Base-by-base conservation (phyloP, 2,329 filamentous ascomycete genomes). In the Nemania sp. region DNA sequence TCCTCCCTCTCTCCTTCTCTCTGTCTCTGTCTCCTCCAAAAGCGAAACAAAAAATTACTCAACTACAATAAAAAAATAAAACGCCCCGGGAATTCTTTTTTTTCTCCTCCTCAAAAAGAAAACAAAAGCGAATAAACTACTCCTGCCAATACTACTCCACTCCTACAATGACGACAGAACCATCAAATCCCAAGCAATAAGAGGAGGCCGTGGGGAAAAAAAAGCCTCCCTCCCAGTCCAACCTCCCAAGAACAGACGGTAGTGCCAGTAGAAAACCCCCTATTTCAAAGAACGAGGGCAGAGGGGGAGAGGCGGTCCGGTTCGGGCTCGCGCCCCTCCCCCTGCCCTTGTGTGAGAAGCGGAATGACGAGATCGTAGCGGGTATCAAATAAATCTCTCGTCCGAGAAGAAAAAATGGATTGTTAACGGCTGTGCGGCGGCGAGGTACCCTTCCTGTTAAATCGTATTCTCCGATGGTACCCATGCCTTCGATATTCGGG, bases 341-440 rank as follows among this genome's bases (percentile, higher is more conserved):
- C 37, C 17, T 42, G 47, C 48, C 48, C 51, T 29, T 29, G 25
- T 29, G 13, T 29, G 50, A 62, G 59, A 61, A 64, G 39, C 40
- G 51, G 45, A 58, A 37, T 17, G 45, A 51, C 53, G 49, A 62
- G 59, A 57, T 34, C 34, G 52, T 39, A 51, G 29, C 18, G 62
- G 62, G 62, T 64, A 64, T 64, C 62, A 62, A 57, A 57, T 51
- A 56, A 62, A 43, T 59, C 25, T 59, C 55, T 59, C 55, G 59
- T 47, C 62, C 13, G 13, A 21, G 32, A 54, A 48, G 4, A n/a
- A 50, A n/a, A 50, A 54, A 20, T n/a, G 25, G 29, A 53, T 25
- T 20, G 32, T 51, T 35, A 58, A 37, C 12, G 37, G 21, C n/a
- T 45, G 20, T 39, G 42, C 11, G 21, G 32, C 18, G 37, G 42